Base-by-base conservation (phyloP, 768 basidiomycete species). In the Naganishia antarctica region DNA sequence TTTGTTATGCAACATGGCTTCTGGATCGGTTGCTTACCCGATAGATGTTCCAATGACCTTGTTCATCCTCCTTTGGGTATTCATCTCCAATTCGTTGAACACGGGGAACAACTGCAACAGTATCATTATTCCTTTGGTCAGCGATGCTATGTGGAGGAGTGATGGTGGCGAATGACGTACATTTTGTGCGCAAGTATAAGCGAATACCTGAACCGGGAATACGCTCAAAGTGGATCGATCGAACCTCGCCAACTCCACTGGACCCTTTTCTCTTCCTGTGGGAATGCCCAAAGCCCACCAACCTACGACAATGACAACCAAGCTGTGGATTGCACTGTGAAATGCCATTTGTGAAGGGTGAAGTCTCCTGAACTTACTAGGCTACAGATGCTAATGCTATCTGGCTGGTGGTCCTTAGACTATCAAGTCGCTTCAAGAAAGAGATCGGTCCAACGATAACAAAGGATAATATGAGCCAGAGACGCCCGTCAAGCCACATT, bases 101-200 rank as follows among this genome's bases (percentile, higher is more conserved):
- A 96, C 85, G 1, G 91, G 90, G 78, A 97, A 96, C 18, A 98
- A 79, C 90, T 98, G 34, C n/a, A n/a, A n/a, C n/a, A n/a, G n/a
- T n/a, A n/a, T n/a, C n/a, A n/a, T n/a, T n/a, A 69, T 13, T 41
- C 8, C 13, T 13, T 31, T 15, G 7, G 4, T 46, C 46, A 15
- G 34, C 28, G 6, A n/a, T n/a, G n/a, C n/a, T n/a, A n/a, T n/a
- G n/a, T n/a, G n/a, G n/a, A n/a, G n/a, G n/a, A n/a, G n/a, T n/a
- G n/a, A n/a, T n/a, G n/a, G n/a, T n/a, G n/a, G n/a, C n/a, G n/a
- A 29, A 29, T 28, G 31, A 71, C 86, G 69, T 75, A 92, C 91
- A 73, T 94, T 94, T 81, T 94, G 91, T 15, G 89, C 83, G 74
- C 93, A 96, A 37, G 75, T 76, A 65, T 74, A 78, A 16, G 76